A percentile compares a stretch with the other conserved stretches of the same genome.
Conservation (phyloP, 306 rosid genomes). For the Castanea crenata region DNA sequence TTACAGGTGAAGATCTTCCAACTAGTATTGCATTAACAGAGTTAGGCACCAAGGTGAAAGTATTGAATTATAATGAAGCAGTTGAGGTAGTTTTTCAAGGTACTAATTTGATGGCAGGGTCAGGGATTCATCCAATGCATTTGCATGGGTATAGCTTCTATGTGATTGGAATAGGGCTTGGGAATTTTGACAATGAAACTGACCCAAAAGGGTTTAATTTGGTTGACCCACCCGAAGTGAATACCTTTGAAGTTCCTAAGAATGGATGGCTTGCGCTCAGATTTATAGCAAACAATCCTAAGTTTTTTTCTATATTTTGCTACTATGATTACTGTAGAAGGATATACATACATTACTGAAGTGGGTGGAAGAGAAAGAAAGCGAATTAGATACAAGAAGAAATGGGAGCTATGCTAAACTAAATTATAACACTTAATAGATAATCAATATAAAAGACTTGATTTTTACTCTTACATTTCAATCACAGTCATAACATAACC, state of each 20-base stretch:
- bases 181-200: conserved; percentile 10
- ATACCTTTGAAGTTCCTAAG: conserved; percentile 29
- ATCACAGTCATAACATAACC: too few species aligned
- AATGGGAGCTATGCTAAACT: too few species aligned
- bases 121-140: conserved; percentile 51
- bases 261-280: conserved; percentile 41
- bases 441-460: too few species aligned
- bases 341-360: too few species aligned
- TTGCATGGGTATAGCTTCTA: conserved; percentile 47
- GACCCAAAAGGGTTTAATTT: conserved; percentile 24
- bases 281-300: conserved; percentile 34
- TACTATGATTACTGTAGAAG: too few species aligned
- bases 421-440: too few species aligned
- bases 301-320: not conserved
- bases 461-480: too few species aligned
- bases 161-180: conserved; percentile 33
- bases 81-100: conserved; percentile 52
- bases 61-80: conserved; percentile 25
- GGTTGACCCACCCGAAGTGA: conserved; percentile 33
- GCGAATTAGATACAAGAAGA: too few species aligned
- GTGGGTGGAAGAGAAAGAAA: too few species aligned
- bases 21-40: conserved; percentile 5
- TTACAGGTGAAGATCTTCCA: conserved; percentile 27
- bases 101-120: conserved; percentile 16
- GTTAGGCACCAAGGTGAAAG: conserved; percentile 27